phyloP scores from a whole-genome alignment of 2,329 filamentous ascomycete genomes.

The Ceratocystis papillata region DNA sequence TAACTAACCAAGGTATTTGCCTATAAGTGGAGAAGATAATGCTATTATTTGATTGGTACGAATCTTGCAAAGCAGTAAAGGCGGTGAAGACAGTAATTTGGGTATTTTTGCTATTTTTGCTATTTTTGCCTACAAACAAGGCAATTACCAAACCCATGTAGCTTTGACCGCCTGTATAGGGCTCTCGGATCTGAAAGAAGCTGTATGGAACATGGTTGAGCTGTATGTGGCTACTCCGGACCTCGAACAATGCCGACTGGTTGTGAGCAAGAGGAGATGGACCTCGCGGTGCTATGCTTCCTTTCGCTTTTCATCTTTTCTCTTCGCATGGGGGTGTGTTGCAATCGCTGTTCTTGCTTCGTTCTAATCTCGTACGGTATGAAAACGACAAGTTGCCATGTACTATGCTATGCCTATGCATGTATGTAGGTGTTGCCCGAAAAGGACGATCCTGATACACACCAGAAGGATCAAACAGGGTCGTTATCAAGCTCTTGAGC shows the following conservation, averaged over 20 bases:
- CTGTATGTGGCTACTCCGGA: background rate
- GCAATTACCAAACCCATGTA: background rate
- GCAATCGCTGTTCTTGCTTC: background rate
- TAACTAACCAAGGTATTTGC: no score
- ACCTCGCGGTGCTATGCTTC: background rate
- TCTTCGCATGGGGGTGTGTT: no score
- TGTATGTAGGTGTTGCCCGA: background rate
- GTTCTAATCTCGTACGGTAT: background rate
- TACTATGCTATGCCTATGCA: background rate
- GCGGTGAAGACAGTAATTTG: no score
- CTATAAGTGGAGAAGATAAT: no score
- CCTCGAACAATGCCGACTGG: no score
- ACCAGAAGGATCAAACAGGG: background rate
- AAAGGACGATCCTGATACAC: background rate
- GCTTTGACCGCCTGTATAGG: background rate
- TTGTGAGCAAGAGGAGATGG: background rate
- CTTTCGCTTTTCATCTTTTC: no score
- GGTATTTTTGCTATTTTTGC: no score
- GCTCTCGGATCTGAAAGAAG: conserved; percentile 4
- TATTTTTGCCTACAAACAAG: background rate
- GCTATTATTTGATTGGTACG: no score
- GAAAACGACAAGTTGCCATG: background rate
- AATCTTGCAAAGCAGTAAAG: background rate
- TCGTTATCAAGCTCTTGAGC: background rate
- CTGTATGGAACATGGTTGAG: background rate